phyloP scores from a whole-genome alignment of 345 rosid genomes.

The Rhizophora apiculata region DNA sequence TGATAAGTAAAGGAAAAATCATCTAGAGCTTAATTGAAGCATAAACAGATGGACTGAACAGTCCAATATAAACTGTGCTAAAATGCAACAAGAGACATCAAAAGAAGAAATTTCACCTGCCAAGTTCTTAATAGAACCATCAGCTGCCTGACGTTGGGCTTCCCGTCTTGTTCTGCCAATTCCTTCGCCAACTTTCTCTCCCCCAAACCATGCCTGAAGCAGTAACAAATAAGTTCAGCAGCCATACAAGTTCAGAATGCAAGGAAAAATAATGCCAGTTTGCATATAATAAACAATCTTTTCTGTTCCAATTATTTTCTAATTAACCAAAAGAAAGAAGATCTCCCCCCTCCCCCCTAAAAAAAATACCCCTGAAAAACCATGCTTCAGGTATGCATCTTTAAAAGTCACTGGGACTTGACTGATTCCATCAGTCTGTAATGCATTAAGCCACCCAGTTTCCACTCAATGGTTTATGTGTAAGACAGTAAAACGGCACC shows the following conservation, averaged over 20 bases:
- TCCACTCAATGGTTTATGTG: too few relatives aligned
- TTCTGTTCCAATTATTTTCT: background rate
- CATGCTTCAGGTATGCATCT: background rate
- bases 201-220: conserved; percentile 79
- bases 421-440: too few relatives aligned
- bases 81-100: background rate
- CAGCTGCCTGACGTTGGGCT: conserved; percentile 80
- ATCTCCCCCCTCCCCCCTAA: background rate
- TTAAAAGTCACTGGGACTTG: background rate
- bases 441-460: too few relatives aligned
- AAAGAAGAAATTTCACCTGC: conserved; percentile 54
- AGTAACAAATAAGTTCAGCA: conserved; percentile 18
- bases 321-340: conserved; percentile 7
- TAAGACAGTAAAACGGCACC: background rate
- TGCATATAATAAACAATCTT: background rate
- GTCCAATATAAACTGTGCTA: background rate
- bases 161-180: conserved; percentile 82
- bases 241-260: conserved; percentile 4
- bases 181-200: conserved; percentile 79
- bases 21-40: too few relatives aligned
- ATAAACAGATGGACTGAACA: background rate
- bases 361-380: too few relatives aligned
- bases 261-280: background rate
- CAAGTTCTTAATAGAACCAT: conserved; percentile 60
- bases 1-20: too few relatives aligned